phyloP scores from a whole-genome alignment of 768 basidiomycete genomes.

The Suillus placidus region DNA sequence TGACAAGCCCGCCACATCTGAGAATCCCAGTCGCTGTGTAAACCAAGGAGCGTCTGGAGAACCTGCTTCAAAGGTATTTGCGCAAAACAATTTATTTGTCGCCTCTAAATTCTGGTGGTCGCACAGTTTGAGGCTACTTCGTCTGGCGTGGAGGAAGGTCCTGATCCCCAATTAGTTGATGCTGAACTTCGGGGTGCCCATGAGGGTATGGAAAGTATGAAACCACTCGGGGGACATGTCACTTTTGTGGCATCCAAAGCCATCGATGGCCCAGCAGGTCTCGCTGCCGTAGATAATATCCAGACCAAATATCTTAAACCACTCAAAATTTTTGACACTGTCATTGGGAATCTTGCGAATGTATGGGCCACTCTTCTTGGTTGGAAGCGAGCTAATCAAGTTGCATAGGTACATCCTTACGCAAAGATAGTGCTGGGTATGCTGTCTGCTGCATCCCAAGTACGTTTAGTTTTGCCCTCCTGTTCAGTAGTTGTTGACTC shows the following conservation, averaged over 20 bases:
- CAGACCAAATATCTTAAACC: slow-evolving; percentile 8
- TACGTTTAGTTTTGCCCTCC: neutral
- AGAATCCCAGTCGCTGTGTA: neutral
- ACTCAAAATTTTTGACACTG: slow-evolving; percentile 3
- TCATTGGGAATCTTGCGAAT: neutral
- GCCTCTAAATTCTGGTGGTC: neutral
- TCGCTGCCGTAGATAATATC: neutral
- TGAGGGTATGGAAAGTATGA: neutral
- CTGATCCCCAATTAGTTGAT: neutral
- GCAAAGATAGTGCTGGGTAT: slow-evolving; percentile 9
- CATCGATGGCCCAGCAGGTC: neutral
- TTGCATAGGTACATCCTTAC: slow-evolving; percentile 11
- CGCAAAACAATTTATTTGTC: neutral
- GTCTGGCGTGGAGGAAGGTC: neutral
- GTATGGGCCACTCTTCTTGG: neutral
- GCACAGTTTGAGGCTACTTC: neutral
- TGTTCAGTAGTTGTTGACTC: neutral
- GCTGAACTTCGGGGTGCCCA: neutral
- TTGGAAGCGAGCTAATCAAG: neutral
- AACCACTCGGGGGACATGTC: neutral
- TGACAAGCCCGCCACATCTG: neutral
- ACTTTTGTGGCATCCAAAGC: neutral
- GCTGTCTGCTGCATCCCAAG: slow-evolving; percentile 5
- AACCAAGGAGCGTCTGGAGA: neutral
- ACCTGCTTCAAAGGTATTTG: neutral